Conservation (phyloP, 768 basidiomycete genomes). For the Russula sp. region DNA sequence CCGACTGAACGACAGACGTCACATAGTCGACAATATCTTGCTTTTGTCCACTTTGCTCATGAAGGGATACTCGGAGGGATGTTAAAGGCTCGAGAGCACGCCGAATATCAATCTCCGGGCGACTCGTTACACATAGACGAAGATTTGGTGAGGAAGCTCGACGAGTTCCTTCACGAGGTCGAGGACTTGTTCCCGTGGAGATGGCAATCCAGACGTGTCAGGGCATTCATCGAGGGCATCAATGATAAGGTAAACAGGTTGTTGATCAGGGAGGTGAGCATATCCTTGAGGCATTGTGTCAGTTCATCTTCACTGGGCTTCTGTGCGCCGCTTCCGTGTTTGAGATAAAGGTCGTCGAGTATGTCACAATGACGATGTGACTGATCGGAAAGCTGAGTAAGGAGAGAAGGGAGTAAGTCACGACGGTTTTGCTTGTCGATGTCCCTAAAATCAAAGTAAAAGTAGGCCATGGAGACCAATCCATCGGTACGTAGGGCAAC, state of each 20-base stretch:
- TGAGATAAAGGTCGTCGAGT: not conserved
- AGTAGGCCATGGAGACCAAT: not conserved
- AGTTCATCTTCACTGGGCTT: not conserved
- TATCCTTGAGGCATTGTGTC: not conserved
- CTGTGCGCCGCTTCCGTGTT: not conserved
- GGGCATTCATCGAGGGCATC: slow-evolving; percentile 3
- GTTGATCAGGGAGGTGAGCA: not conserved
- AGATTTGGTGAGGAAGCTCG: not conserved
- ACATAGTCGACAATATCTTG: slow-evolving; percentile 1
- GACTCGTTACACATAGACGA: slow-evolving; percentile 5
- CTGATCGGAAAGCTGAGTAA: not conserved
- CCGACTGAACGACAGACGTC: not conserved
- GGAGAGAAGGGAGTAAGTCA: not conserved
- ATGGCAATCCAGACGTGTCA: not conserved
- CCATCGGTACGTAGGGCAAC: not conserved
- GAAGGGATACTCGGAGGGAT: not conserved
- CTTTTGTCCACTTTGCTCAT: slow-evolving; percentile 8
- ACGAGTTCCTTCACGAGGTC: not conserved
- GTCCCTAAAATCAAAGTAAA: slow-evolving; percentile 5
- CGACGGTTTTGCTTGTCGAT: not conserved
- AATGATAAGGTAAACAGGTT: not conserved
- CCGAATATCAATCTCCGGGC: slow-evolving; percentile 3
- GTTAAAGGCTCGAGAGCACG: not conserved
- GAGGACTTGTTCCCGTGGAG: slow-evolving; percentile 1
- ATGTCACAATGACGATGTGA: not conserved